A percentile compares a stretch with the other conserved stretches of the same genome.
phyloP scores from a whole-genome alignment of 148 eudicot genomes.

The Beta vulgaris region DNA sequence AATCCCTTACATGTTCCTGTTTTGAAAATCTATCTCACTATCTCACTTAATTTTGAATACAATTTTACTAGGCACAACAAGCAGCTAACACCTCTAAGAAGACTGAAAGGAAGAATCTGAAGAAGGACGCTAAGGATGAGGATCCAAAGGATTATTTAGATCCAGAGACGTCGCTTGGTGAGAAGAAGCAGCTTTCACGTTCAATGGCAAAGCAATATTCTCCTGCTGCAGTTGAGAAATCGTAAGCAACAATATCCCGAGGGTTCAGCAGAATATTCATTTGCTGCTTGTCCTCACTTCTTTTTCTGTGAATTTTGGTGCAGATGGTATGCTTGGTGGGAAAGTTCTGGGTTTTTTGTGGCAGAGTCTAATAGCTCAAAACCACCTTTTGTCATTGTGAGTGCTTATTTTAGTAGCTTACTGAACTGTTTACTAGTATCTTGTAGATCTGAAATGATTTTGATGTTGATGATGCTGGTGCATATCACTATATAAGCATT shows the following conservation, averaged over 20 bases:
- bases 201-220: constrained; percentile 83
- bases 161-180: constrained; percentile 71
- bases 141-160: constrained; percentile 69
- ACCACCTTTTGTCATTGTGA: constrained; percentile 74
- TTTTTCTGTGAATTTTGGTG: constrained; percentile 8
- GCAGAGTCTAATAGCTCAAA: constrained; percentile 83
- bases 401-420: constrained; percentile 22
- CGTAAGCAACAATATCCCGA: constrained; percentile 42
- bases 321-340: constrained; percentile 99
- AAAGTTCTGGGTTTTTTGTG: constrained; percentile 65
- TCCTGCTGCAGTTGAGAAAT: constrained; percentile 79
- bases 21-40: background rate
- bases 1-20: background rate
- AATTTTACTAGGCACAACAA: constrained; percentile 51
- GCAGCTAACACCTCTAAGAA: constrained; percentile 47
- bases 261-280: background rate
- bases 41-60: background rate
- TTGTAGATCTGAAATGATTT: background rate
- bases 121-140: constrained; percentile 60
- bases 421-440: background rate
- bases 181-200: constrained; percentile 70
- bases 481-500: background rate
- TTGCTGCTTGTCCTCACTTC: constrained; percentile 8
- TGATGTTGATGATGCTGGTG: background rate
- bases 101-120: constrained; percentile 53